Evolutionary conservation across 306 rosid genomes (phyloP), one percentile per base, ranked within the genome.

Genomic region (Pachyrhizus erosus): DNA sequence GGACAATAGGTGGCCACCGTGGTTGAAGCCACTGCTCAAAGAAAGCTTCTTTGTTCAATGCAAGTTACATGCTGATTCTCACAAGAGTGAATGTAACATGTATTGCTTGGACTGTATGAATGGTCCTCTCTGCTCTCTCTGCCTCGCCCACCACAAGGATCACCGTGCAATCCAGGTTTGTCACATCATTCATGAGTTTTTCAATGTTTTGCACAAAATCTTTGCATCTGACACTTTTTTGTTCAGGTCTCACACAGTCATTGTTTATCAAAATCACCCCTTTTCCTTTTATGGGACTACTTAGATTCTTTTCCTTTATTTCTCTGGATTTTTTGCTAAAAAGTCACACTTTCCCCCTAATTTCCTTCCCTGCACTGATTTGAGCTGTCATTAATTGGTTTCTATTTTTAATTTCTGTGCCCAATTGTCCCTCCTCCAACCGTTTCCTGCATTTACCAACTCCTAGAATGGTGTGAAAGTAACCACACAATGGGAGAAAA

Each of bases 1-100:
- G 58, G 97, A 92, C 65, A 86, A 84, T 62, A 87, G 94, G 88
- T 96, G 99, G 99, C 99, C 99, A 29, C 99, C 99, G 76, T 96
- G 99, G 99, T 85, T 96, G 94, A 92, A 90, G 75, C 98, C 99
- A 70, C 86, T 96, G 46, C 91, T 96, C 1, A 82, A 68, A 54
- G 99, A 96, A 81, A 86, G 75, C 80, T 96, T 96, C 89, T 96
- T 96, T 74, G 99, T 90, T 89, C 99, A 91, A 83, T 96, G 99
- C 93, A 89, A 92, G 85, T 65, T 82, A 9, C 99, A 96, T 52
- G 97, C 92, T 5, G 97, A 93, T 84, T 93, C 97, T 0, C 99
- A 93, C 89, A 96, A 93, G 86, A 93, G 98, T 5, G 99, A 96
- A 88, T 96, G 99, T 70, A 96, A 96, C 55, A 96, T 96, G 99